These are phyloP conservation scores for Tetratostichococcus sp. DNA, from an alignment of 139 green algal species.

Conservation along the genomic window DNA sequence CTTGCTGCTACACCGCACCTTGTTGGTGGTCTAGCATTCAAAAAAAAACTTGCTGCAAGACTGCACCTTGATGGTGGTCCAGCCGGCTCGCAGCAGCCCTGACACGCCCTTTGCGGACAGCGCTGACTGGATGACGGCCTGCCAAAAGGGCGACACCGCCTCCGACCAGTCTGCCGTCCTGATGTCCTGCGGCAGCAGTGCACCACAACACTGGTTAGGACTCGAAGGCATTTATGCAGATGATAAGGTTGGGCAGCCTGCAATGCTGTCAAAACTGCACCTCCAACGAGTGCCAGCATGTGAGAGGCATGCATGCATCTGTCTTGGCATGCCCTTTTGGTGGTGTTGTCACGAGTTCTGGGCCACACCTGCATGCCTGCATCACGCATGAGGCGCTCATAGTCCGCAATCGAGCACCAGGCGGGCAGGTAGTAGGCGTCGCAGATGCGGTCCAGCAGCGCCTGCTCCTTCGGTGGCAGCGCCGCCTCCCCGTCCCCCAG, in stretches of 20 bases:
- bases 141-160: conserved; percentile 95
- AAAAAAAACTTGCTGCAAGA: too few species aligned
- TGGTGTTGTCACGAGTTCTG: too few species aligned
- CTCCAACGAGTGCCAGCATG: too few species aligned
- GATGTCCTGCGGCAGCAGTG: conserved; percentile 44
- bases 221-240: too few species aligned
- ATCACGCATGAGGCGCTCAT: conserved; percentile 64
- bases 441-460: conserved; percentile 88
- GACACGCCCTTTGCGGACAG: conserved; percentile 67
- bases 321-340: too few species aligned
- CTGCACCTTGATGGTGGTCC: conserved; percentile 81
- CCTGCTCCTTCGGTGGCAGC: conserved; percentile 48
- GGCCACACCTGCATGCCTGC: conserved; percentile 32
- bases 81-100: conserved; percentile 80
- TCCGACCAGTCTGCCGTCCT: conserved; percentile 78
- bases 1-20: too few species aligned
- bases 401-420: conserved; percentile 92
- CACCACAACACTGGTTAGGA: too few species aligned
- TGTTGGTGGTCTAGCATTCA: too few species aligned
- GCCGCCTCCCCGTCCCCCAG: conserved; percentile 35
- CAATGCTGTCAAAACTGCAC: too few species aligned
- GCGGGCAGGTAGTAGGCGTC: conserved; percentile 95
- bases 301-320: too few species aligned
- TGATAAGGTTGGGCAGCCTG: too few species aligned
- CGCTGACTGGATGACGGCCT: conserved; percentile 83